Evolutionary conservation across 2,329 filamentous ascomycete genomes (phyloP).

Genomic region (Aaosphaeria arxii): DNA sequence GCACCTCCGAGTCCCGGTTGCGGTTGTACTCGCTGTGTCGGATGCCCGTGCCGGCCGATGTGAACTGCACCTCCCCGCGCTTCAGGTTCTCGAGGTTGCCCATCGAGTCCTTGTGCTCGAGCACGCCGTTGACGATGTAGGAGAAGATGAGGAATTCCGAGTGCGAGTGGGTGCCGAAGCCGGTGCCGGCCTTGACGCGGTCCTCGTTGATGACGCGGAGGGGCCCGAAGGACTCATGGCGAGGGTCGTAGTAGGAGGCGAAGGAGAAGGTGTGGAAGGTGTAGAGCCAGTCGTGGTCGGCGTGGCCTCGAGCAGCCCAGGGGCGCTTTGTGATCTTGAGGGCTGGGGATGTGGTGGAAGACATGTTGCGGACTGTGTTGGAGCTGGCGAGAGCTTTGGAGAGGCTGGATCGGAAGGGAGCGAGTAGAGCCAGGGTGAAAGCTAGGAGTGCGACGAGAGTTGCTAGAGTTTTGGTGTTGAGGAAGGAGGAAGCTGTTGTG

Average conservation of each 20-base stretch:
- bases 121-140: constrained; percentile 80
- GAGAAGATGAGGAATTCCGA: constrained; percentile 87
- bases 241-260: constrained; percentile 66
- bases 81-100: constrained; percentile 67
- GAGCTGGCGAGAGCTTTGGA: constrained; percentile 31
- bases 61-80: constrained; percentile 85
- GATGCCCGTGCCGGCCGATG: constrained; percentile 77
- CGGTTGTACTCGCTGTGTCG: constrained; percentile 83
- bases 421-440: constrained; percentile 46
- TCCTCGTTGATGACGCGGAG: constrained; percentile 88
- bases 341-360: constrained; percentile 27
- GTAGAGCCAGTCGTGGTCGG: constrained; percentile 84
- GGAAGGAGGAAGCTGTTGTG: constrained; percentile 5
- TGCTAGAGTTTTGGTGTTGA: constrained; percentile 25
- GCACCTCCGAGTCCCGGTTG: constrained; percentile 65
- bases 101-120: constrained; percentile 87
- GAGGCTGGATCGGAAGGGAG: constrained; percentile 36
- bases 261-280: constrained; percentile 86
- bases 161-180: constrained; percentile 83
- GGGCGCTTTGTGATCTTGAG: constrained; percentile 70
- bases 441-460: constrained; percentile 35
- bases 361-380: constrained; percentile 33
- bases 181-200: constrained; percentile 68
- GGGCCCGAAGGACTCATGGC: constrained; percentile 67
- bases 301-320: constrained; percentile 69